Percentiles rank a stretch among this genome's conserved stretches.
These are phyloP conservation scores for Jackrogersella minutella DNA, from an alignment of 495 filamentous ascomycete species.

Conservation along the genomic window DNA sequence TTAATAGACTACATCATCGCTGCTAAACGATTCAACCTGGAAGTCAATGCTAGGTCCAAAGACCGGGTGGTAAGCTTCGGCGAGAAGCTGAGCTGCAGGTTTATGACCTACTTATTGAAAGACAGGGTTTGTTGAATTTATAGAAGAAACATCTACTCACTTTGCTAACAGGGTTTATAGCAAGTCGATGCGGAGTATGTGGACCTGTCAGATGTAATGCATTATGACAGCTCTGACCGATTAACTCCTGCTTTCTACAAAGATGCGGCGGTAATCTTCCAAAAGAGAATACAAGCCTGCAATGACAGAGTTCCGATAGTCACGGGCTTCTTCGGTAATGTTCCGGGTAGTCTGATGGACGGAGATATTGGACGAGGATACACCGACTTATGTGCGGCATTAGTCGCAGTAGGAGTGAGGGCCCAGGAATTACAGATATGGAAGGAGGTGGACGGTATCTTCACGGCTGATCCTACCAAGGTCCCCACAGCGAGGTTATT, in stretches of 20 bases:
- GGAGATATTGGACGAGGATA: slow-evolving; percentile 84
- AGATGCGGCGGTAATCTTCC: slow-evolving; percentile 68
- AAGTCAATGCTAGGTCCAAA: slow-evolving; percentile 82
- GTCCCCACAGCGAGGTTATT: slow-evolving; percentile 84
- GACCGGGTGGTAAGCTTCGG: slow-evolving; percentile 92
- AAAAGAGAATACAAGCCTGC: slow-evolving; percentile 72
- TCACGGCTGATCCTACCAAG: slow-evolving; percentile 86
- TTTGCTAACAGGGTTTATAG: slow-evolving; percentile 42
- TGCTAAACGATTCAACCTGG: slow-evolving; percentile 64
- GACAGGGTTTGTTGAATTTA: slow-evolving; percentile 55
- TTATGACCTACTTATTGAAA: slow-evolving; percentile 82
- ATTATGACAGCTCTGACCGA: slow-evolving; percentile 65
- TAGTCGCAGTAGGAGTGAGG: slow-evolving; percentile 78
- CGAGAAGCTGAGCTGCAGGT: slow-evolving; percentile 90
- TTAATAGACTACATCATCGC: slow-evolving; percentile 63
- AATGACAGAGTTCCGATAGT: slow-evolving; percentile 76
- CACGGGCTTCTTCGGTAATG: slow-evolving; percentile 88
- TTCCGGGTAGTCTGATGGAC: slow-evolving; percentile 79
- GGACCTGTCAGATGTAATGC: slow-evolving; percentile 79
- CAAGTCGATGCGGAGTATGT: slow-evolving; percentile 85
- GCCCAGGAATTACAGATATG: slow-evolving; percentile 87
- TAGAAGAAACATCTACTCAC: neutral
- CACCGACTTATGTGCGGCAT: slow-evolving; percentile 86
- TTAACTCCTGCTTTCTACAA: slow-evolving; percentile 85
- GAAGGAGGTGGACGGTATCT: slow-evolving; percentile 94